Base-by-base conservation (phyloP, 192 early-diverging fungal species). In the Entomortierella chlamydospora region DNA sequence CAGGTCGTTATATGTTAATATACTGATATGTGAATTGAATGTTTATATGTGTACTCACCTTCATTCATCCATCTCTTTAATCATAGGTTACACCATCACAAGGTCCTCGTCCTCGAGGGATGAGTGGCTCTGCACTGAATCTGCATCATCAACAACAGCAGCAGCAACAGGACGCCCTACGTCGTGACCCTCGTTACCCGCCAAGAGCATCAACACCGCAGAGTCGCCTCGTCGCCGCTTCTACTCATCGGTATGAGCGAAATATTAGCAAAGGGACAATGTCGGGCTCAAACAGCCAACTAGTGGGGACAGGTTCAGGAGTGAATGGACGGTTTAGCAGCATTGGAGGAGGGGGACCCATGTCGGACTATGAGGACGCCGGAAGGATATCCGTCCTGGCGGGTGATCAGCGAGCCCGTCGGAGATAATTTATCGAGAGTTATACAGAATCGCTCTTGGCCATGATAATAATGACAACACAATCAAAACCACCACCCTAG, bases 131-230 rank as follows among this genome's bases (percentile, higher is more conserved):
- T 23, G 56, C 43, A 2, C 51, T 31, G 17, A 51, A 33, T 23
- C 2, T 73, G 26, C n/a, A n/a, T n/a, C n/a, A n/a, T n/a, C n/a
- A n/a, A n/a, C 55, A 57, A 49, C 65, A 68, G 53, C 64, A 66
- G 4, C 65, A 56, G 12, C 34, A 64, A 6, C 61, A 57, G 47
- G 65, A 68, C 0, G 34, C 49, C 45, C 18, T 61, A n/a, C 72
- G 72, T 54, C 73, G 73, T 9, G 73, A 76, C 43, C 20, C 64
- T 9, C 51, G 73, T 0, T 68, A 68, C 33, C 73, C 73, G 1
- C 73, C 73, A 15, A 31, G 73, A 25, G 28, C 65, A 0, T 68
- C 65, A 0, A 76, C 73, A 13, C 73, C 73, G 0, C 73, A 76
- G n/a, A 76, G 65, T 41, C 57, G 73, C 22, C 52, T 59, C 17